Evolutionary conservation across 2,329 filamentous ascomycete species (phyloP), one percentile per base, ranked within the genome.

Genomic region (Didymella segeticola): DNA sequence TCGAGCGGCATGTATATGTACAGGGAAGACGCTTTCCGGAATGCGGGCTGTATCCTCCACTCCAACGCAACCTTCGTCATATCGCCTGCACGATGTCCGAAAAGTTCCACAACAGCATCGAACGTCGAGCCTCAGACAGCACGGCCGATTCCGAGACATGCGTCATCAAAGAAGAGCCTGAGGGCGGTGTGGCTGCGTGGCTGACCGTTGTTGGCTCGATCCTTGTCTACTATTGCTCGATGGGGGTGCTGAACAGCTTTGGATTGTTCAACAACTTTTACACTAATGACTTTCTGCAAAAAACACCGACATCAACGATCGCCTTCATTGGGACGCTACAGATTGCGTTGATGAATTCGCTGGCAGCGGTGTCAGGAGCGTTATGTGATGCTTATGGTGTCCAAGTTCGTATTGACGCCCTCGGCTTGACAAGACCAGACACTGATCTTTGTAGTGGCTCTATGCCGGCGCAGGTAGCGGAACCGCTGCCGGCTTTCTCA

Each of bases 371-470:
- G 5, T 79, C 85, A n/a, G 87, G 87, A 1, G 81, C 81, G 15
- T 41, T 87, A 0, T 89, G 83, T 61, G 88, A 90, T 63, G 79
- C 73, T 27, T 84, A 84, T 49, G 87, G 87, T 0, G 81, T 86
- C 0, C 78, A 80, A 30, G 79, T 75, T 17, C 60, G 79, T 17
- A 63, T 7, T 47, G 2, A 75, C 72, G 23, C 67, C 39, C 25
- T 27, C 14, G 22, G n/a, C 4, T 12, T 3, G 7, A 12, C 12
- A 26, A 4, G 20, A 26, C 27, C 17, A 5, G 66, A 7, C 68
- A 29, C 49, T 60, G 11, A 62, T 6, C 12, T 72, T 9, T 67
- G 17, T 36, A 73, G 70, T 67, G 60, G 34, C 62, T 71, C 2
- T 68, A 71, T 29, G 37, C 66, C 8, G 58, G 63, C 25, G 68